phyloP scores from a whole-genome alignment of 768 basidiomycete genomes.

The Boletus vinaceobasis region DNA sequence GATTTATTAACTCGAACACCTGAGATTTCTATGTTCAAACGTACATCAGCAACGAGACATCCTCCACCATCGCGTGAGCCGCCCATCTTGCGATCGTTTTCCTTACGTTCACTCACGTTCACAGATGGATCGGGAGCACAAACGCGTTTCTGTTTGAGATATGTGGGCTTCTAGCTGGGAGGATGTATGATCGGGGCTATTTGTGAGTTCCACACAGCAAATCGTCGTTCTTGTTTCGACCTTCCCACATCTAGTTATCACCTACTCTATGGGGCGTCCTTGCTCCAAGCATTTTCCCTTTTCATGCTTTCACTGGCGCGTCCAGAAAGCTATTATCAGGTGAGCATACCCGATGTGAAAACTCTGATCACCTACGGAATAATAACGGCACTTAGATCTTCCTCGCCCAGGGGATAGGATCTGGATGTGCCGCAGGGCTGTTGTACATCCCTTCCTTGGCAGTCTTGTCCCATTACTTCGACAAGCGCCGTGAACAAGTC shows the following conservation, averaged over 20 bases:
- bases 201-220: slow-evolving; percentile 33
- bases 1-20: background rate
- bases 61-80: slow-evolving; percentile 41
- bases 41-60: slow-evolving; percentile 35
- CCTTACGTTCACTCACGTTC: background rate
- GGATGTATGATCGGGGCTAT: slow-evolving; percentile 51
- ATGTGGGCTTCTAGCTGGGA: slow-evolving; percentile 44
- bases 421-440: slow-evolving; percentile 49
- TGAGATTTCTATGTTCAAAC: slow-evolving; percentile 39
- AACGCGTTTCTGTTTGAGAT: slow-evolving; percentile 47
- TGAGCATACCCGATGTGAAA: slow-evolving; percentile 6
- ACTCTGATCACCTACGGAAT: background rate
- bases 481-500: slow-evolving; percentile 43
- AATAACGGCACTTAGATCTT: slow-evolving; percentile 39
- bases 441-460: slow-evolving; percentile 47
- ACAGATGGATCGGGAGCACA: slow-evolving; percentile 46
- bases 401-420: slow-evolving; percentile 47
- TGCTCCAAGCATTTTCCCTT: slow-evolving; percentile 31
- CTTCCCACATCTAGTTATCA: slow-evolving; percentile 17
- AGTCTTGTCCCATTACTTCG: slow-evolving; percentile 53
- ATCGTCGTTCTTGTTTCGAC: background rate
- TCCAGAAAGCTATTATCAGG: slow-evolving; percentile 43
- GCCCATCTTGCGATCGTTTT: background rate
- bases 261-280: slow-evolving; percentile 27
- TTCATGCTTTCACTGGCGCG: slow-evolving; percentile 48